Evolutionary conservation across 495 filamentous ascomycete species (phyloP).

Genomic region (Neurospora discreta): DNA sequence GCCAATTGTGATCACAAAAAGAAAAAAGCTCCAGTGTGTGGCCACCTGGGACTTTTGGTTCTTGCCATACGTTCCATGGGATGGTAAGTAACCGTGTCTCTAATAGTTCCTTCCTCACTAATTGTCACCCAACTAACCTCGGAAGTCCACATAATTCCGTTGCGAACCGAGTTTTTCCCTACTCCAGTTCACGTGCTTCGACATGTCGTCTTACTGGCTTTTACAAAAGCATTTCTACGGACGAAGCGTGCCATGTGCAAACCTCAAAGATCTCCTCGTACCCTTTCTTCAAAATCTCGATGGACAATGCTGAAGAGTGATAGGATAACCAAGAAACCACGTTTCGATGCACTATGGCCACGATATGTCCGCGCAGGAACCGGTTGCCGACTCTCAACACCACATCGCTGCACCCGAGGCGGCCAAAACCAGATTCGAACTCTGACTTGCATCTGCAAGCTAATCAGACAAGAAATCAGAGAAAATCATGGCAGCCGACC

Average conservation of each 20-base stretch:
- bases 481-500: not conserved
- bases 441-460: not conserved
- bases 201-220: not conserved
- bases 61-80: not conserved
- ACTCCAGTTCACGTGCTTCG: not conserved
- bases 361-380: not conserved
- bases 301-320: not conserved
- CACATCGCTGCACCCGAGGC: not conserved
- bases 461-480: not conserved
- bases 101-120: not conserved
- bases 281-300: not conserved
- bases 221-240: not conserved
- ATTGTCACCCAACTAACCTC: not conserved
- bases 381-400: not conserved
- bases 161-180: not conserved
- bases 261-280: not conserved
- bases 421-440: not conserved
- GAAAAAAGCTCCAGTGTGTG: not conserved
- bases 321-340: not conserved
- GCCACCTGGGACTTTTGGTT: not conserved
- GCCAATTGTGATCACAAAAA: not conserved
- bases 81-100: not conserved
- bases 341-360: not conserved
- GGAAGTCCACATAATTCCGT: not conserved
- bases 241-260: not conserved